A percentile compares a stretch with the other conserved stretches of the same genome.
Conservation (phyloP, 2,329 filamentous ascomycete genomes). For the Westerdykella sp. region DNA sequence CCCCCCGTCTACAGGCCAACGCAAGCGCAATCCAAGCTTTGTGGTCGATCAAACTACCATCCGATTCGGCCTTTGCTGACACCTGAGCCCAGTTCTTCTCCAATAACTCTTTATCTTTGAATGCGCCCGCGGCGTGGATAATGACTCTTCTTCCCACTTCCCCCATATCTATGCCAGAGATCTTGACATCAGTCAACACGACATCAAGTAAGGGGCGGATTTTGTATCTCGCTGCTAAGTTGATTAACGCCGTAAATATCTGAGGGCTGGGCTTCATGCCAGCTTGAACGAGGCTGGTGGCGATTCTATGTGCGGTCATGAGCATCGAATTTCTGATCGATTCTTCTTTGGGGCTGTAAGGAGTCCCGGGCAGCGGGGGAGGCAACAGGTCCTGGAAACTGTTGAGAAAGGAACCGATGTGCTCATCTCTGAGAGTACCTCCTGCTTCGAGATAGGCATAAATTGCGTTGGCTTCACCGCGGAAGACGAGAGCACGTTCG, state of each 20-base stretch:
- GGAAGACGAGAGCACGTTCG: conserved; percentile 23
- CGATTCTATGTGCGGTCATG: conserved; percentile 17
- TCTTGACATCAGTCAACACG: conserved; percentile 21
- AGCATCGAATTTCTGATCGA: conserved; percentile 20
- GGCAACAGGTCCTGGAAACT: conserved; percentile 24
- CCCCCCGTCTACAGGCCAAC: conserved; percentile 25
- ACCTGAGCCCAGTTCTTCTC: conserved; percentile 27
- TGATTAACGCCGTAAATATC: conserved; percentile 24
- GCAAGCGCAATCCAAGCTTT: conserved; percentile 32
- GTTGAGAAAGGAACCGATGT: conserved; percentile 36
- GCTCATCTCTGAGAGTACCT: conserved; percentile 29
- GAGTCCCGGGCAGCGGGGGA: conserved; percentile 13
- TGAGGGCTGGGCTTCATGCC: conserved; percentile 18
- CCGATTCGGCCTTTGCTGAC: conserved; percentile 15
- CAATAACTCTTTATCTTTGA: conserved; percentile 19
- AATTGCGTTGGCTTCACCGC: conserved; percentile 38
- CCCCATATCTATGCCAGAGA: conserved; percentile 14
- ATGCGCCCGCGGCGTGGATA: conserved; percentile 25
- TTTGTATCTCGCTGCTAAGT: conserved; percentile 22
- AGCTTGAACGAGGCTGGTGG: conserved; percentile 22
- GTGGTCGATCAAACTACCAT: conserved; percentile 16
- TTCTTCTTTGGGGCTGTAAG: conserved; percentile 13
- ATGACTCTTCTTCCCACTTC: conserved; percentile 17
- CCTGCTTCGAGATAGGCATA: conserved; percentile 40
- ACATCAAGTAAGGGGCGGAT: conserved; percentile 20